A percentile compares a stretch with the other conserved stretches of the same genome.
These are phyloP conservation scores for Magnusiomyces magnusii DNA, from an alignment of 1,139 yeast genomes.

Conservation along the genomic window DNA sequence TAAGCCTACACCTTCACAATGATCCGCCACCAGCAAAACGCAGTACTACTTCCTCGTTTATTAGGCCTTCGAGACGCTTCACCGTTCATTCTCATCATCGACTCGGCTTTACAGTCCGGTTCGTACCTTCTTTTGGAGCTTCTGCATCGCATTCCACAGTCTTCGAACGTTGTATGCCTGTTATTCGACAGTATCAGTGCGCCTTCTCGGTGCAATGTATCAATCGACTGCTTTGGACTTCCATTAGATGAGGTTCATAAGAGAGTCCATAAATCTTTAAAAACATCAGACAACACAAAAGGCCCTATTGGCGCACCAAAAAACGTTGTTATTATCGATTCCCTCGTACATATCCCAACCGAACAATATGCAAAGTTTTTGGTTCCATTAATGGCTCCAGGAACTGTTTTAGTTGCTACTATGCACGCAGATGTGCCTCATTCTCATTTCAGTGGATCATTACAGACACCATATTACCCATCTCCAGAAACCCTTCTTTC, in stretches of 20 bases:
- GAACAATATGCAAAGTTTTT: slow-evolving; percentile 47
- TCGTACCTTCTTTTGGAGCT: slow-evolving; percentile 50
- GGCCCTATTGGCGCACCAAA: slow-evolving; percentile 7
- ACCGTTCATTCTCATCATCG: slow-evolving; percentile 63
- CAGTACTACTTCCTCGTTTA: slow-evolving; percentile 40
- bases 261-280: neutral
- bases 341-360: slow-evolving; percentile 52
- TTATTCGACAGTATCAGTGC: slow-evolving; percentile 52
- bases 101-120: slow-evolving; percentile 64
- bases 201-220: slow-evolving; percentile 45
- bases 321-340: slow-evolving; percentile 49
- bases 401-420: slow-evolving; percentile 49
- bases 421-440: slow-evolving; percentile 38
- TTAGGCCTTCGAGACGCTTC: slow-evolving; percentile 62
- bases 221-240: slow-evolving; percentile 41
- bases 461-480: slow-evolving; percentile 41
- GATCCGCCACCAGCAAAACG: slow-evolving; percentile 26
- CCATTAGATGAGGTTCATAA: slow-evolving; percentile 13
- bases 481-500: slow-evolving; percentile 43
- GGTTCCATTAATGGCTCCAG: slow-evolving; percentile 47
- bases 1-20: neutral
- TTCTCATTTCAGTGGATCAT: slow-evolving; percentile 4
- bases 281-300: neutral
- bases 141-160: slow-evolving; percentile 34
- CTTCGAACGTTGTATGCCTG: slow-evolving; percentile 38